Evolutionary conservation across 2,329 filamentous ascomycete genomes (phyloP), one percentile per base, ranked within the genome.

Genomic region (Teratosphaeria nubilosa): DNA sequence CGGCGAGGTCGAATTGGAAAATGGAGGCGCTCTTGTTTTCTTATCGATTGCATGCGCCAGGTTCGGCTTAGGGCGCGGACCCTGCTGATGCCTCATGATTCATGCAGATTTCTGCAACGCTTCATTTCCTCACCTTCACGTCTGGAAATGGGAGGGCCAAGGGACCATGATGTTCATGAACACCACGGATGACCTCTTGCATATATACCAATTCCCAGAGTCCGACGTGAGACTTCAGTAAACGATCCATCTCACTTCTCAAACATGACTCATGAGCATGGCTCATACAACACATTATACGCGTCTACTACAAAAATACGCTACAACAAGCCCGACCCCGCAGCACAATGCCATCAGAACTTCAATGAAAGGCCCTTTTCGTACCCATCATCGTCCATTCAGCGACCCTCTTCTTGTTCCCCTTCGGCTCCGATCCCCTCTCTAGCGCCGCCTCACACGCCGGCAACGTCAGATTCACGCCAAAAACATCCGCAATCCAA

Each of bases 401-500:
- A 41, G 11, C 41, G 2, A 3, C 41, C 41, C 41, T 48, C 41
- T 22, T 48, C 41, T 11, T 48, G n/a, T n/a, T 22, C 20, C 41
- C 20, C n/a, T 48, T 48, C 16, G 4, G 5, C 41, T 48, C 20
- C 6, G 11, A 4, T 4, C 3, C 16, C n/a, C 41, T 16, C 41
- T 48, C 41, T 16, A 48, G 20, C 41, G n/a, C 41, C 41, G 41
- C 41, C 30, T 63, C 64, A 54, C 64, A 66, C 1, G 85, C 74
- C 0, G 85, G 84, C 27, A 79, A 73, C 63, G 69, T 76, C 58
- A 87, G 69, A 63, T 77, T 72, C 65, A 78, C 75, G 13, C 76
- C 80, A 71, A 87, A 88, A 7, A 77, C 77, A 65, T 87, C 85
- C 9, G 79, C 83, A 1, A 79, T 76, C 84, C 84, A 87, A 56